These are phyloP conservation scores for Alliaria petiolata DNA, from an alignment of 345 rosid species.

Conservation along the genomic window DNA sequence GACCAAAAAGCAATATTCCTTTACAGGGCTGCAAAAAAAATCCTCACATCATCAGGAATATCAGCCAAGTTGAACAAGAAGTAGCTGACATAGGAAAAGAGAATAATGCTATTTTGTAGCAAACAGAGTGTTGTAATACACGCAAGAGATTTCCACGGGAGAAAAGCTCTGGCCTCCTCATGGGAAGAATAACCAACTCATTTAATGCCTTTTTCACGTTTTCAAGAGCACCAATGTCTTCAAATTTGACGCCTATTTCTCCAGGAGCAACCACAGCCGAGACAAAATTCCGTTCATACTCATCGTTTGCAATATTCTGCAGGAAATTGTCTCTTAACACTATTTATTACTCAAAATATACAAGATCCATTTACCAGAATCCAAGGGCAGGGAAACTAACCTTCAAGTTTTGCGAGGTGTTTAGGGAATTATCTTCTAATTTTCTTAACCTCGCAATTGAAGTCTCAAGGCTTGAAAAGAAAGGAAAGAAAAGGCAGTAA, in stretches of 20 bases:
- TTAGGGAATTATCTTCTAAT: conserved; percentile 54
- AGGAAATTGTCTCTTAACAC: conserved; percentile 23
- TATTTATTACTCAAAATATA: not conserved
- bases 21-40: conserved; percentile 79
- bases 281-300: conserved; percentile 78
- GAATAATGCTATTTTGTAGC: not conserved
- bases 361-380: conserved; percentile 1
- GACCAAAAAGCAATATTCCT: conserved; percentile 97
- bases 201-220: conserved; percentile 84
- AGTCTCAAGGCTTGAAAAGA: conserved; percentile 71
- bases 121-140: conserved; percentile 39
- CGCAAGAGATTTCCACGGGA: conserved; percentile 84
- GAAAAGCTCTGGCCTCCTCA: conserved; percentile 94
- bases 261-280: conserved; percentile 90
- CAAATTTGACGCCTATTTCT: conserved; percentile 89
- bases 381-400: conserved; percentile 31
- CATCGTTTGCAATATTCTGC: conserved; percentile 84
- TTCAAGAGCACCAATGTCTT: conserved; percentile 94
- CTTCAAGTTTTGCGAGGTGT: conserved; percentile 74
- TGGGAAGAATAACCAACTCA: conserved; percentile 98
- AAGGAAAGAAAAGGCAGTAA: conserved; percentile 17
- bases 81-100: not conserved
- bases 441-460: conserved; percentile 74
- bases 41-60: conserved; percentile 9
- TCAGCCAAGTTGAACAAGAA: conserved; percentile 8